phyloP scores from a whole-genome alignment of 345 rosid species.

The Geranium brycei region DNA sequence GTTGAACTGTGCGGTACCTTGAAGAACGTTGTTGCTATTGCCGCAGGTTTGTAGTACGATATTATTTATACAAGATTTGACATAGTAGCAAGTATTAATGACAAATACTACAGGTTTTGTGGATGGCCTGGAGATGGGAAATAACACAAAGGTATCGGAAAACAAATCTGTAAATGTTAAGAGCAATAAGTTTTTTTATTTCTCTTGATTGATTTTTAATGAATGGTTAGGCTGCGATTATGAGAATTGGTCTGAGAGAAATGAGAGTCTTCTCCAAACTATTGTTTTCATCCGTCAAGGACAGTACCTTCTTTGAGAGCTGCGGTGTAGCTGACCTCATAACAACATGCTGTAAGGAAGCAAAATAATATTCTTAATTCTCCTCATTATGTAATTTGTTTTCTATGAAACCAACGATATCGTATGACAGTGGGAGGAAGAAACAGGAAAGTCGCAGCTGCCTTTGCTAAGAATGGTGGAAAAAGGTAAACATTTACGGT shows the following conservation, averaged over 20 bases:
- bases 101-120: conserved; percentile 49
- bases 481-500: conserved; percentile 39
- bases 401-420: conserved; percentile 2
- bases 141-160: conserved; percentile 68
- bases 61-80: background rate
- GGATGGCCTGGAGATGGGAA: conserved; percentile 94
- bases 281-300: conserved; percentile 70
- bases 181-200: background rate
- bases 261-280: conserved; percentile 83
- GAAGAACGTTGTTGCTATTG: conserved; percentile 92
- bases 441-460: conserved; percentile 85
- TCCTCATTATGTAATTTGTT: conserved; percentile 1
- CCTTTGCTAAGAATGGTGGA: conserved; percentile 70
- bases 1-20: conserved; percentile 92
- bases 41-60: conserved; percentile 41
- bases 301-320: conserved; percentile 87
- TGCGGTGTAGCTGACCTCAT: conserved; percentile 92
- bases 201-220: conserved; percentile 5
- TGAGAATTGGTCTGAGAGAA: conserved; percentile 93
- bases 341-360: conserved; percentile 78
- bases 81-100: conserved; percentile 4
- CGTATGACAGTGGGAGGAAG: conserved; percentile 66
- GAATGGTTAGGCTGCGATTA: conserved; percentile 67
- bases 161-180: conserved; percentile 2
- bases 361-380: conserved; percentile 3